Base-by-base conservation (phyloP, 352 stramenopile species). In the Thalassiosira hispida region DNA sequence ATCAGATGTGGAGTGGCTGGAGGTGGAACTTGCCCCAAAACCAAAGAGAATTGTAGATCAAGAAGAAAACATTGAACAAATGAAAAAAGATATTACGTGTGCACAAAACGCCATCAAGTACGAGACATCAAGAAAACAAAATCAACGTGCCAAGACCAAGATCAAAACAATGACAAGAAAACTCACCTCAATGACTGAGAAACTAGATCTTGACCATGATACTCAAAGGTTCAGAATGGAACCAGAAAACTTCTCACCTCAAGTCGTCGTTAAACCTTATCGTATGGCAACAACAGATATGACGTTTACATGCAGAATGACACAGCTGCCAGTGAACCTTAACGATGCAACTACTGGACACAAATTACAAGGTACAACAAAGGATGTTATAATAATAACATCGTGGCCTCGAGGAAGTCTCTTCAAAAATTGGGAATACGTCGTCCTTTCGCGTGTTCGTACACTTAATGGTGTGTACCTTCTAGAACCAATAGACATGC, bases 291-390 rank as follows among this genome's bases (percentile, higher is more conserved):
- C 22, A 8, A 18, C 31, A 33, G 9, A 66, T 42, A 1, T 66
- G 1, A 22, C n/a, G 42, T 53, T 66, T 5, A 56, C 2, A 12
- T 44, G 44, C 16, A 40, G 33, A 38, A 68, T 68, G n/a, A 62
- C n/a, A 4, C 23, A 52, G 44, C 44, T 83, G 46, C 38, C 53
- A 16, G 44, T 81, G 3, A 70, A 71, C 20, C n/a, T 70, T 0
- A 76, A 76, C 60, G 61, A 81, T 64, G 73, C 63, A 25, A 81
- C 73, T 16, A 81, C 61, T 27, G 63, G 55, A 2, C 73, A 81
- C 49, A 81, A 81, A 33, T 31, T 81, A 22, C 73, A 81, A 60
- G 73, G 73, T n/a, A 81, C 64, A n/a, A 64, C 73, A 9, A 81
- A 81, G 22, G 64, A 81, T 61, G 53, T 31, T 27, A 22, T 81